phyloP scores from a whole-genome alignment of 2,329 filamentous ascomycete genomes.

The Dothideomycetidae sp. region DNA sequence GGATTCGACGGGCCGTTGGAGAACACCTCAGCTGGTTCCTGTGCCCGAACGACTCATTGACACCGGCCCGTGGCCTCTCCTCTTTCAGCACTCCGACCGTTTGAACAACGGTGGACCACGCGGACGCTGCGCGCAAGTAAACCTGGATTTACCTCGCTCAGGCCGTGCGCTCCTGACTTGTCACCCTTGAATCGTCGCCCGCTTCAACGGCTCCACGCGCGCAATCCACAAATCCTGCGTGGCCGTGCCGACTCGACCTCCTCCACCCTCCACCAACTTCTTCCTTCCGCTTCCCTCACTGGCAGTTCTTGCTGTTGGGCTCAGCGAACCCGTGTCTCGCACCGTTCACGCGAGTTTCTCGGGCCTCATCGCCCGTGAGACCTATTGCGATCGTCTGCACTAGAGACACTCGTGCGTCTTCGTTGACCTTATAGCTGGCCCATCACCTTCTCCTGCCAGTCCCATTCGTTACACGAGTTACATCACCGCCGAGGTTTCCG shows the following conservation, averaged over 20 bases:
- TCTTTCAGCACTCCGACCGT: not conserved
- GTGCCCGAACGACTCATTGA: not conserved
- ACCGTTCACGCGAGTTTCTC: slow-evolving; percentile 1
- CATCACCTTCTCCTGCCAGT: too few species aligned
- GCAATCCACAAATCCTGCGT: slow-evolving; percentile 3
- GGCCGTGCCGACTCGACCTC: slow-evolving; percentile 1
- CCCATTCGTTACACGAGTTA: too few species aligned
- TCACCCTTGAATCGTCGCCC: slow-evolving; percentile 6
- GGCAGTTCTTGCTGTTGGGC: too few species aligned
- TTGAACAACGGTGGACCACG: slow-evolving; percentile 2
- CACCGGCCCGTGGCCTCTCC: too few species aligned
- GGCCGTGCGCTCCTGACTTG: slow-evolving; percentile 1
- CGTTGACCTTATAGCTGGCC: too few species aligned
- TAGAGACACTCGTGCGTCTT: not conserved
- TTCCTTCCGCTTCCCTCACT: slow-evolving; percentile 1
- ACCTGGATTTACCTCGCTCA: not conserved
- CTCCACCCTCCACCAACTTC: not conserved
- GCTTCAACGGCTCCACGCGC: slow-evolving; percentile 8
- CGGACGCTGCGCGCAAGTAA: slow-evolving; percentile 1
- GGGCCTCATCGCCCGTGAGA: slow-evolving; percentile 6
- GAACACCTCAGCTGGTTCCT: not conserved
- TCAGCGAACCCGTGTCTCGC: slow-evolving; percentile 1
- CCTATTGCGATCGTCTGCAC: slow-evolving; percentile 8
- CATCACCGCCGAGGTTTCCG: too few species aligned
- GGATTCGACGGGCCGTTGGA: not conserved